Percentiles rank a stretch among this genome's conserved stretches.
These are phyloP conservation scores for Larix kaempferi DNA, from an alignment of 75 land plant species.

Conservation along the genomic window DNA sequence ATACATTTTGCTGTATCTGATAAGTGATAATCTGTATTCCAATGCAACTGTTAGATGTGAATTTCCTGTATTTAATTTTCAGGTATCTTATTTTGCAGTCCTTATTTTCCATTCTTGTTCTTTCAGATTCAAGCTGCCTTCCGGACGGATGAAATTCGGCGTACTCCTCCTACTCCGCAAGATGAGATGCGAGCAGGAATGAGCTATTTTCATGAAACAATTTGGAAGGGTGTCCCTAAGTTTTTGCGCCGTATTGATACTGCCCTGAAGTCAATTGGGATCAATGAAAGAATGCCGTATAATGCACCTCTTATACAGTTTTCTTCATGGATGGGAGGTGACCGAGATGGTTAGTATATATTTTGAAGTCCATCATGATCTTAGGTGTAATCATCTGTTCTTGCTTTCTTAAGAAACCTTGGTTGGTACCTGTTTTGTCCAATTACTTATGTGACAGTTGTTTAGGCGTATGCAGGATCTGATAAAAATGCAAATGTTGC, in stretches of 20 bases:
- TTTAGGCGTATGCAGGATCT: background rate
- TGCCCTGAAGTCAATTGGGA: constrained; percentile 89
- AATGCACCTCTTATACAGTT: constrained; percentile 98
- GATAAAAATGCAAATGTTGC: background rate
- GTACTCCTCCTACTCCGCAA: constrained; percentile 95
- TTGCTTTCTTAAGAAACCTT: background rate
- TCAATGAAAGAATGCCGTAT: constrained; percentile 88
- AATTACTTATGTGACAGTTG: background rate
- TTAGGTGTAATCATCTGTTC: background rate
- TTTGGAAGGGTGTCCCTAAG: constrained; percentile 98
- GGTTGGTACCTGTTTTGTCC: background rate
- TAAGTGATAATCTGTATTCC: background rate
- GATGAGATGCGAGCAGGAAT: constrained; percentile 99
- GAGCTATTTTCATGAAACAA: constrained; percentile 99
- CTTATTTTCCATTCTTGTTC: background rate
- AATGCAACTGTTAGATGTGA: background rate
- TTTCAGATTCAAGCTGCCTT: constrained; percentile 97
- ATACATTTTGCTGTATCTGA: background rate
- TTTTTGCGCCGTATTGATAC: constrained; percentile 95
- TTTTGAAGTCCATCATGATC: background rate
- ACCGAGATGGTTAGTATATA: constrained; percentile 86
- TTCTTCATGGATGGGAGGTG: constrained; percentile 99
- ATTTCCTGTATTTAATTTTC: background rate
- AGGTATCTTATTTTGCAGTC: constrained; percentile 5
- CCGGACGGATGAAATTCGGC: constrained; percentile 95